A percentile compares a stretch with the other conserved stretches of the same genome.
phyloP scores from a whole-genome alignment of 805 yeast genomes.

The Candida railenensis region DNA sequence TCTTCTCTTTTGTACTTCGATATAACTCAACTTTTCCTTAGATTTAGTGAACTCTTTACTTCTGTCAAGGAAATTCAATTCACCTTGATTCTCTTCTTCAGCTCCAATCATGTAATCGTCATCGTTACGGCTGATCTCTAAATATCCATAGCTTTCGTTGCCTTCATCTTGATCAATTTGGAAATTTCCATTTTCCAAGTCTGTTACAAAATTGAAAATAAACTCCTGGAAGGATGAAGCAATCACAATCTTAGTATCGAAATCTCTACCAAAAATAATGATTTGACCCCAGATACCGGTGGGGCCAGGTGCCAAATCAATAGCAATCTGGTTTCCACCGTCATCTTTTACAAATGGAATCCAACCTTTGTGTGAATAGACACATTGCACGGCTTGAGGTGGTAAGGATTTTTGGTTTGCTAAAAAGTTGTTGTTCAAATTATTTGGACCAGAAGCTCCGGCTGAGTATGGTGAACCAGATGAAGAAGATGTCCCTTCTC shows the following conservation, averaged over 20 bases:
- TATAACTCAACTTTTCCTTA: slow-evolving; percentile 30
- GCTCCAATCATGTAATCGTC: slow-evolving; percentile 42
- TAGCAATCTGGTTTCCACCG: slow-evolving; percentile 43
- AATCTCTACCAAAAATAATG: slow-evolving; percentile 44
- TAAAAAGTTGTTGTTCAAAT: slow-evolving; percentile 23
- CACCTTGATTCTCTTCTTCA: slow-evolving; percentile 46
- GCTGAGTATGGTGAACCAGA: slow-evolving; percentile 12
- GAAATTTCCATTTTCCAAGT: slow-evolving; percentile 42
- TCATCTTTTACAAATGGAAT: slow-evolving; percentile 39
- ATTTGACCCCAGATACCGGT: slow-evolving; percentile 42
- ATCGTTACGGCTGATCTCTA: slow-evolving; percentile 37
- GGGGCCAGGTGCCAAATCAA: slow-evolving; percentile 42
- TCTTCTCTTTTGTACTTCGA: slow-evolving; percentile 42
- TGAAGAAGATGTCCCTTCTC: slow-evolving; percentile 13
- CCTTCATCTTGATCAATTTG: slow-evolving; percentile 35
- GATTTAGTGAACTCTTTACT: slow-evolving; percentile 34
- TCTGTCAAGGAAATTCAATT: slow-evolving; percentile 36
- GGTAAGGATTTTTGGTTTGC: slow-evolving; percentile 38
- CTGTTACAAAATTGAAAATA: slow-evolving; percentile 34
- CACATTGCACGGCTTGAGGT: slow-evolving; percentile 35
- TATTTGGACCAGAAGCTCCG: background rate
- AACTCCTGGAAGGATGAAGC: slow-evolving; percentile 40
- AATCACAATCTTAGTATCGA: slow-evolving; percentile 41
- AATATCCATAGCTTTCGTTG: slow-evolving; percentile 33
- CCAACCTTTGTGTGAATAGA: slow-evolving; percentile 40